Evolutionary conservation across 768 basidiomycete genomes (phyloP), one percentile per base, ranked within the genome.

Genomic region (Kwoniella mangroviensis): DNA sequence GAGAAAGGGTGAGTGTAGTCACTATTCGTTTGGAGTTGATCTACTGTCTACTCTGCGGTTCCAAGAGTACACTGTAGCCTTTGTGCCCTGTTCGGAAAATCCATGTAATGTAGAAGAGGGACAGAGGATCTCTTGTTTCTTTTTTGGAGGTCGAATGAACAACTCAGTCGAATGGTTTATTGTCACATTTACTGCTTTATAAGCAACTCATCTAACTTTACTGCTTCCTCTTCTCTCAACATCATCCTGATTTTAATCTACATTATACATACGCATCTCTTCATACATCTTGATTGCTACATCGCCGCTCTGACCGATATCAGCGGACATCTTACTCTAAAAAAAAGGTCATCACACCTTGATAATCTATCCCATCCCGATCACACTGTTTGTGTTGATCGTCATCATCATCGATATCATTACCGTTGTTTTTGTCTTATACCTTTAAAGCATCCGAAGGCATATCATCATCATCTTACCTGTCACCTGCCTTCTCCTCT

Each of bases 1-100:
- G 19, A 57, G 56, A 57, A 57, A 57, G 56, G 56, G 56, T 57
- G 56, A 57, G 56, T 57, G 21, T 7, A 24, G 15, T 21, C 51
- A 4, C 3, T 17, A 4, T 49, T 17, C 19, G 45, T 19, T 49
- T 13, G 12, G 45, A 19, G 3, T 49, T 49, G 45, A 34, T 34
- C 34, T 49, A 17, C 45, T 49, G 45, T 49, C 12, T 15, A 49
- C 45, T 1, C 45, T 49, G 45, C 45, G 15, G 45, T 0, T 15
- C 13, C 1, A 49, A 49, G 45, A 49, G 45, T 15, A n/a, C n/a
- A n/a, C n/a, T n/a, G 19, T 17, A 0, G 45, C 12, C 1, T 19
- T 49, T 49, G 45, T 49, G 45, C 19, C 10, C 2, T 15, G 1
- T 49, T 2, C 45, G 34, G 34, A 34, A 0, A 0, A 34, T 1